Evolutionary conservation across 768 basidiomycete genomes (phyloP), one percentile per base, ranked within the genome.

Genomic region (Phylloporus arenicola): DNA sequence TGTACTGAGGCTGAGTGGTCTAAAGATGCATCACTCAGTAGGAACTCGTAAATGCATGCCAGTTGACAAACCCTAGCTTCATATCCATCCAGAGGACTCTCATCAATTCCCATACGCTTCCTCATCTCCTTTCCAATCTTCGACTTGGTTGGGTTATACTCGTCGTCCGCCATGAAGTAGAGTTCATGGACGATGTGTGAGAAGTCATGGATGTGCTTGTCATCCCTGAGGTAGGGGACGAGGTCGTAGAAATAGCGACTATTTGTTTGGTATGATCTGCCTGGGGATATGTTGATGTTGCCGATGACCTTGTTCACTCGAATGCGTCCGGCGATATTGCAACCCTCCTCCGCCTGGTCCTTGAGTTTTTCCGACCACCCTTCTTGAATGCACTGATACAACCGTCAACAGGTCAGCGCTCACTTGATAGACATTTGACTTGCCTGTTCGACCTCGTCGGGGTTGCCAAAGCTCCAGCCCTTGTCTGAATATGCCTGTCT

Each of bases 251-350:
- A 75, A 68, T 89, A 82, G 54, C 86, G 82, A 46, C 78, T 72
- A 62, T 84, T 85, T 38, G 82, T 77, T 68, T 94, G 93, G 86
- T 94, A 99, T n/a, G 92, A 91, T 39, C 86, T 81, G 27, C 96
- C 96, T 1, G 92, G 94, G 6, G 91, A 92, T 60, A 98, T 80
- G 64, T 96, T 90, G 66, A 97, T 88, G 70, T 91, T 96, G 49
- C 95, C 93, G 56, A 92, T 80, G 56, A 97, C 95, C 70, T 97
- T 96, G 80, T 98, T 98, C 48, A 98, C 91, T 49, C 87, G 88
- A 52, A 99, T 81, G 47, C 84, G 83, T 39, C 96, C 96, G 20
- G 84, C 82, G 54, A 98, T 75, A 67, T 92, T 94, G 75, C 96
- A 99, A 0, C 96, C 96, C 61, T 99, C 96, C 45, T 82, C 79